Evolutionary conservation across 495 filamentous ascomycete species (phyloP).

Genomic region (Penicillium egyptiacum): DNA sequence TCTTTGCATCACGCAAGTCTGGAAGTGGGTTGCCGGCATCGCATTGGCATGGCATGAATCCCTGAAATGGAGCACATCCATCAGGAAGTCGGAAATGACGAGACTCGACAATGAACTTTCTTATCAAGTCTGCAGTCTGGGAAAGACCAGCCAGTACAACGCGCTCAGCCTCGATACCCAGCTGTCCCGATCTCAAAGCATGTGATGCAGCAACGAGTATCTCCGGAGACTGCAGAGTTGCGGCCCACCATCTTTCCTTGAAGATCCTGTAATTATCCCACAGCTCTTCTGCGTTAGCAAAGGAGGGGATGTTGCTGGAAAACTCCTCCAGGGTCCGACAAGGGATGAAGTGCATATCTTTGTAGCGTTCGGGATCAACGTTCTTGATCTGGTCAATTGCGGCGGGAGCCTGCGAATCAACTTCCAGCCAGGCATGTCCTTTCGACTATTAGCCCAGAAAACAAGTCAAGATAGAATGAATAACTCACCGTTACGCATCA

Average conservation of each 20-base stretch:
- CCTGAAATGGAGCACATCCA: constrained; percentile 12
- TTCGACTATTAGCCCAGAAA: not conserved
- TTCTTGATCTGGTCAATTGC: constrained; percentile 14
- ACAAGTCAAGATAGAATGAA: not conserved
- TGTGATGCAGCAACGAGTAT: constrained; percentile 15
- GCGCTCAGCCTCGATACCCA: constrained; percentile 5
- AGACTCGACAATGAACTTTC: constrained; percentile 12
- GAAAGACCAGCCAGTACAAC: constrained; percentile 13
- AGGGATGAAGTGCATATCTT: constrained; percentile 9
- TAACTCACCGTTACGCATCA: constrained; percentile 16
- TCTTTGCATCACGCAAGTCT: constrained; percentile 6
- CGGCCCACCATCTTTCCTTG: constrained; percentile 14
- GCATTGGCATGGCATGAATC: constrained; percentile 14
- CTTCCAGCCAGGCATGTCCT: constrained; percentile 17
- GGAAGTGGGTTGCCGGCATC: constrained; percentile 9
- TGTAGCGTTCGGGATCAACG: constrained; percentile 8
- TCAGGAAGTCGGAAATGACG: constrained; percentile 10
- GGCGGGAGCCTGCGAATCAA: constrained; percentile 15
- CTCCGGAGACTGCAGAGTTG: constrained; percentile 14
- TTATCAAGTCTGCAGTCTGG: constrained; percentile 10
- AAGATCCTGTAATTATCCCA: constrained; percentile 8
- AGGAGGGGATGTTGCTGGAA: not conserved
- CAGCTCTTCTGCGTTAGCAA: not conserved
- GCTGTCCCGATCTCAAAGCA: not conserved
- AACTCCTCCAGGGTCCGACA: constrained; percentile 3